These are phyloP conservation scores for Verticillium nonalfalfae DNA, from an alignment of 2,329 filamentous ascomycete species.

Conservation along the genomic window DNA sequence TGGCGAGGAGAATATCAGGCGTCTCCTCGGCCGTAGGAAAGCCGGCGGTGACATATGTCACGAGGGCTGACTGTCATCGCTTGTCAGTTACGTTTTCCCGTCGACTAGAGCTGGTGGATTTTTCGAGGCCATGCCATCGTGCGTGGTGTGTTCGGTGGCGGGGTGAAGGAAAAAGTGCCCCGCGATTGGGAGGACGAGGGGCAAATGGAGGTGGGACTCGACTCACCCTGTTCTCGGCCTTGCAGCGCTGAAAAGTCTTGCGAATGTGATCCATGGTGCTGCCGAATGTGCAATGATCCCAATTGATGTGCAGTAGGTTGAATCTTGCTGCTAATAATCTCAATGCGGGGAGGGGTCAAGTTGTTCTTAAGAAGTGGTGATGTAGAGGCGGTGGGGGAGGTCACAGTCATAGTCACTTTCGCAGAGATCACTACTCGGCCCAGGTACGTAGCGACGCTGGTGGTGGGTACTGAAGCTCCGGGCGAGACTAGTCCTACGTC, in stretches of 20 bases:
- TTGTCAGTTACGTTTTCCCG: too few species aligned
- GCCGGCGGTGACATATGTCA: conserved; percentile 94
- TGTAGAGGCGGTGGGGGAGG: neutral
- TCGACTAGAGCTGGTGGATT: too few species aligned
- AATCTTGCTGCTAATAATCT: conserved; percentile 2
- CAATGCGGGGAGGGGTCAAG: neutral
- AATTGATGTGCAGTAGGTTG: neutral
- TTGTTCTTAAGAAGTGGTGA: neutral
- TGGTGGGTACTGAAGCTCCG: neutral
- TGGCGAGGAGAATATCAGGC: conserved; percentile 74
- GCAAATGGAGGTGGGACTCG: conserved; percentile 6
- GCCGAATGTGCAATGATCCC: neutral
- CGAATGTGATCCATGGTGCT: conserved; percentile 49
- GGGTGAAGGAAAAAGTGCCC: neutral
- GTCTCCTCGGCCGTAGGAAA: conserved; percentile 80
- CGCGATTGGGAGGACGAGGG: conserved; percentile 17
- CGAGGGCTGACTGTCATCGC: conserved; percentile 63
- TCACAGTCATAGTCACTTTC: neutral
- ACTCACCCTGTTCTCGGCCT: conserved; percentile 51
- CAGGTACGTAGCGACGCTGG: too few species aligned
- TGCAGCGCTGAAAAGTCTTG: conserved; percentile 54
- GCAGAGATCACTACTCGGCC: too few species aligned
- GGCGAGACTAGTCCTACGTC: neutral
- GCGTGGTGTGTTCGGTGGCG: neutral
- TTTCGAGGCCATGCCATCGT: too few species aligned